phyloP scores from a whole-genome alignment of 1,284 basidiomycete genomes.

The Cutaneotrichosporon cavernicola region DNA sequence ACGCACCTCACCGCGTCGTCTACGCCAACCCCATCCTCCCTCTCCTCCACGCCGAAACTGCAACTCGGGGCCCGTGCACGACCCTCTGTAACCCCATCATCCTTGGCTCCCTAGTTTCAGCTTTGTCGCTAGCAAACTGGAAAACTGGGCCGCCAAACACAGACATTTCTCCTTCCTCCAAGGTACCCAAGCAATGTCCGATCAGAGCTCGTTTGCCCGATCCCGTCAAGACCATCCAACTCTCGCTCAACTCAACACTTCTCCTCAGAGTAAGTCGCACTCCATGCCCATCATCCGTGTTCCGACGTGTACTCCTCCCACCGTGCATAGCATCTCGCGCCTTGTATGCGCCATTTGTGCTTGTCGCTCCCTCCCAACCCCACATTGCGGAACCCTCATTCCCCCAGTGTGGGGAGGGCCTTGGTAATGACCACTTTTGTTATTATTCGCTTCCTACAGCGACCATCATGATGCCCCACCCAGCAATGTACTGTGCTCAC shows the following conservation, averaged over 20 bases:
- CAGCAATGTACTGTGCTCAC: background rate
- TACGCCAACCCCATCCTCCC: background rate
- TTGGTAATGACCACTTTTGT: background rate
- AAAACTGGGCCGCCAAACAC: background rate
- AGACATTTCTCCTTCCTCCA: background rate
- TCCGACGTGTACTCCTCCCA: background rate
- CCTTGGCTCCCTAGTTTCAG: background rate
- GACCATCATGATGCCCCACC: background rate
- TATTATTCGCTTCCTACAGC: background rate
- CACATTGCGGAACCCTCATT: background rate
- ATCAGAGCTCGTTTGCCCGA: conserved; percentile 22
- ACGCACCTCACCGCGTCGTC: no score
- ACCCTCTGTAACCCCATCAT: background rate
- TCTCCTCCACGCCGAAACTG: background rate
- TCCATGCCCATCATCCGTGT: background rate
- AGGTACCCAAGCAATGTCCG: conserved; percentile 10
- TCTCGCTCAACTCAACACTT: conserved; percentile 19
- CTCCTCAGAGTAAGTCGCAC: conserved; percentile 16
- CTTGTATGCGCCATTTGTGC: background rate
- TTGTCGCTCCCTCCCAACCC: background rate
- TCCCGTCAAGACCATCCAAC: conserved; percentile 27
- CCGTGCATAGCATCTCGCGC: background rate
- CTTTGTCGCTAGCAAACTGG: background rate
- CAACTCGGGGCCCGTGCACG: background rate
- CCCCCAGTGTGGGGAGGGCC: background rate